A percentile compares a stretch with the other conserved stretches of the same genome.
Evolutionary conservation across 192 early-diverging fungal genomes (phyloP).

Genomic region (Dimargaris verticillata): DNA sequence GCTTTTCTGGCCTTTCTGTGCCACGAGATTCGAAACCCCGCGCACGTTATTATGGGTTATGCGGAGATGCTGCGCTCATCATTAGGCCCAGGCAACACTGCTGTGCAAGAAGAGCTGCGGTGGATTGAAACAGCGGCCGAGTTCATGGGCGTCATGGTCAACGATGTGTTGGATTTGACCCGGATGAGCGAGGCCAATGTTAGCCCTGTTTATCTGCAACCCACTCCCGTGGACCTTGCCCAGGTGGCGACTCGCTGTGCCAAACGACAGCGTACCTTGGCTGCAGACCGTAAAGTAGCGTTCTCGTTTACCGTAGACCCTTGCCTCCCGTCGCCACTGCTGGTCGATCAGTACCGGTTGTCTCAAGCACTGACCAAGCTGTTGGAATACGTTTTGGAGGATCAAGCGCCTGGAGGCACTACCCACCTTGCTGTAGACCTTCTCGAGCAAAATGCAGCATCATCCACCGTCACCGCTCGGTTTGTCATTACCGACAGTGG

Average conservation of each 20-base stretch:
- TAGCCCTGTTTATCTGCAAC: constrained; percentile 13
- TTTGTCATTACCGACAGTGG: neutral
- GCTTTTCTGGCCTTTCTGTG: constrained; percentile 20
- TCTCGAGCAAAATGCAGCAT: too few species aligned
- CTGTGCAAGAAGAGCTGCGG: constrained; percentile 13
- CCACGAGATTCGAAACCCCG: constrained; percentile 23
- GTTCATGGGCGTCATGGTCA: constrained; percentile 18
- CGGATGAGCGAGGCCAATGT: constrained; percentile 13
- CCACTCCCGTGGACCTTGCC: constrained; percentile 8
- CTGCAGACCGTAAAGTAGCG: neutral
- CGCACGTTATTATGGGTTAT: constrained; percentile 18
- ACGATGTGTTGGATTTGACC: constrained; percentile 17
- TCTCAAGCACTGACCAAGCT: constrained; percentile 14
- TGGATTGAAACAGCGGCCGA: constrained; percentile 15
- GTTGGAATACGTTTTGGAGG: constrained; percentile 15
- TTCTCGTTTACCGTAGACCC: constrained; percentile 9
- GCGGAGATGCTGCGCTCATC: constrained; percentile 14
- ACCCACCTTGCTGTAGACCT: neutral
- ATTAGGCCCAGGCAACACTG: constrained; percentile 3
- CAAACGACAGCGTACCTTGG: constrained; percentile 9
- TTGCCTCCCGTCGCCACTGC: constrained; percentile 13
- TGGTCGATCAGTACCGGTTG: constrained; percentile 11
- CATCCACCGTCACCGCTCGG: neutral
- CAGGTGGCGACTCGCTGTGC: constrained; percentile 9
- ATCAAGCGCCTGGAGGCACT: constrained; percentile 6